Base-by-base conservation (phyloP, 345 rosid genomes). In the Durio zibethinus region DNA sequence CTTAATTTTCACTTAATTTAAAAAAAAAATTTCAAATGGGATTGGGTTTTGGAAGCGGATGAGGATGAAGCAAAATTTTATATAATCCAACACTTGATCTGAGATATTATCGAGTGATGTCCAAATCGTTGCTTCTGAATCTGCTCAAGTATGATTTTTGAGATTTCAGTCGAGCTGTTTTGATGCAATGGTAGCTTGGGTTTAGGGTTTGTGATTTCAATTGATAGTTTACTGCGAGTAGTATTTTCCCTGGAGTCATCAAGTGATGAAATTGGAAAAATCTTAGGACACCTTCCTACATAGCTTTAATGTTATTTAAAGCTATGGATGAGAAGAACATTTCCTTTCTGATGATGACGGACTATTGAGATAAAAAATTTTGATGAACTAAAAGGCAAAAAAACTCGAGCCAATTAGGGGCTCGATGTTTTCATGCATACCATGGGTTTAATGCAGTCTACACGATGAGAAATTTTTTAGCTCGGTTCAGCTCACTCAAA, bases 231-330 rank as follows among this genome's bases (percentile, higher is more conserved):
- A 4, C n/a, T n/a, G n/a, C n/a, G n/a, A n/a, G n/a, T n/a, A n/a
- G n/a, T n/a, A n/a, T n/a, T n/a, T n/a, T n/a, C n/a, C n/a, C n/a
- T n/a, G 20, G 20, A 52, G 53, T 73, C 72, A 43, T 83, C 88
- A 83, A n/a, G 65, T 81, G 92, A 89, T 86, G 90, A 86, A 23
- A 25, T 36, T 53, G 80, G 89, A 81, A 84, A 64, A 70, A 86
- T 89, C 92, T 86, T 89, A 89, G 89, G 89, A 87, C 90, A 87
- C 92, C 92, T 89, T 89, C 87, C 86, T 82, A 86, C 90, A 87
- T 79, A 48, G 88, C 82, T 53, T 36, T 62, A 7, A 12, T 15
- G 0, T 23, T 5, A 43, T n/a, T n/a, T n/a, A 21, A 27, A 16
- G 90, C 83, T 85, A 80, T 87, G 92, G 89, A 87, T 87, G 92